Conservation (phyloP, 345 rosid species). For the Camelina neglecta region DNA sequence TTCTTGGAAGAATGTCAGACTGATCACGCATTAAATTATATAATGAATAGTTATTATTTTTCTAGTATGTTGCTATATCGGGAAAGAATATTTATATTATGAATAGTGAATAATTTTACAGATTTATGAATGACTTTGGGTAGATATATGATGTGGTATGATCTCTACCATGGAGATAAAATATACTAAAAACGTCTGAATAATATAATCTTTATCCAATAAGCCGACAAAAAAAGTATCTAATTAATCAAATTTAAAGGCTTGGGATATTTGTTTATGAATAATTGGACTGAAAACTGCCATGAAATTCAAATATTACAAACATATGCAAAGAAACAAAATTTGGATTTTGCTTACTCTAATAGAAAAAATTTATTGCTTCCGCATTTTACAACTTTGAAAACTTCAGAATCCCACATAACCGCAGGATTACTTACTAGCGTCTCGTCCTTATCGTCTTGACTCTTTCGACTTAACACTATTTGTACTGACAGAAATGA, state of each 20-base stretch:
- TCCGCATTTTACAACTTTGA: not conserved
- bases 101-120: no score
- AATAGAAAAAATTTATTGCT: not conserved
- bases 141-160: not conserved
- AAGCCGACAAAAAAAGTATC: not conserved
- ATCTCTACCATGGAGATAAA: not conserved
- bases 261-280: not conserved
- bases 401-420: not conserved
- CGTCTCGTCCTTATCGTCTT: slow-evolving; percentile 8
- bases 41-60: not conserved
- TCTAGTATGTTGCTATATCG: no score
- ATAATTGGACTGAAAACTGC: not conserved
- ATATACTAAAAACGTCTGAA: not conserved
- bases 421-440: not conserved
- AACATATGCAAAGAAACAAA: not conserved
- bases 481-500: not conserved
- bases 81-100: no score
- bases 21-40: not conserved
- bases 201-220: not conserved
- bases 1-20: slow-evolving; percentile 3
- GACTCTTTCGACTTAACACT: slow-evolving; percentile 17
- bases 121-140: not conserved
- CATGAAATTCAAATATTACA: not conserved
- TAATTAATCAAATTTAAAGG: not conserved
- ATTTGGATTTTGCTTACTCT: not conserved